Conservation (phyloP, 441 rosid genomes). For the Dalechampia spathulata region DNA sequence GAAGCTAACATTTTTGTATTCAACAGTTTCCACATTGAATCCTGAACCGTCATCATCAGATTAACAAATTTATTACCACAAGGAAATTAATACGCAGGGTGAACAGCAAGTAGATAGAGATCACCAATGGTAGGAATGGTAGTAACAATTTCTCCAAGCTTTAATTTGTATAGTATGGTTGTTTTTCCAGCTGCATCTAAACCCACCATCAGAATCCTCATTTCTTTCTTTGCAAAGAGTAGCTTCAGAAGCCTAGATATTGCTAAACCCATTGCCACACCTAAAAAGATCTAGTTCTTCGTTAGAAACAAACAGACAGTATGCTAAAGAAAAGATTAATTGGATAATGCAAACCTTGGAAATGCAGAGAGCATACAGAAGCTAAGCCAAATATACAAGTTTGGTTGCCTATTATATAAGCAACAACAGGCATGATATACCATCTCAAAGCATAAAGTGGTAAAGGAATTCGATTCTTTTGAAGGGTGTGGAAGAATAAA, state of each 20-base stretch:
- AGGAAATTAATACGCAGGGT: neutral
- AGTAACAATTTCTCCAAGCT: conserved; percentile 57
- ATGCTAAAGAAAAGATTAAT: neutral
- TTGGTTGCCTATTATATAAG: conserved; percentile 7
- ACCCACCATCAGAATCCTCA: conserved; percentile 72
- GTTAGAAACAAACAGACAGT: neutral
- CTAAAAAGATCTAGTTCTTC: neutral
- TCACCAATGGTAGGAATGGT: conserved; percentile 61
- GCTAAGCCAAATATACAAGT: neutral
- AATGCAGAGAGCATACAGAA: conserved; percentile 7
- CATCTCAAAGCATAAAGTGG: neutral
- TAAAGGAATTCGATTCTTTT: conserved; percentile 29
- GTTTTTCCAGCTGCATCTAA: conserved; percentile 63
- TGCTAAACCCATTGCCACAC: conserved; percentile 34
- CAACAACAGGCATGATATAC: neutral
- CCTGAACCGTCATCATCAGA: conserved; percentile 24
- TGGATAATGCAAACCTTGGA: conserved; percentile 14
- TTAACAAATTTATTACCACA: neutral
- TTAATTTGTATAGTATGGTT: conserved; percentile 56
- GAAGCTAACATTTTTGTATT: conserved; percentile 63
- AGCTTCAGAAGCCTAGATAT: conserved; percentile 39
- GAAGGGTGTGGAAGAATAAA: conserved; percentile 27
- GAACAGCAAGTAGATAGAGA: neutral
- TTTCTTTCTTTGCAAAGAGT: conserved; percentile 53
- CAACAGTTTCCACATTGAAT: conserved; percentile 55